Evolutionary conservation across 306 rosid species (phyloP), one percentile per base, ranked within the genome.

Genomic region (Hippophae gyantsensis): DNA sequence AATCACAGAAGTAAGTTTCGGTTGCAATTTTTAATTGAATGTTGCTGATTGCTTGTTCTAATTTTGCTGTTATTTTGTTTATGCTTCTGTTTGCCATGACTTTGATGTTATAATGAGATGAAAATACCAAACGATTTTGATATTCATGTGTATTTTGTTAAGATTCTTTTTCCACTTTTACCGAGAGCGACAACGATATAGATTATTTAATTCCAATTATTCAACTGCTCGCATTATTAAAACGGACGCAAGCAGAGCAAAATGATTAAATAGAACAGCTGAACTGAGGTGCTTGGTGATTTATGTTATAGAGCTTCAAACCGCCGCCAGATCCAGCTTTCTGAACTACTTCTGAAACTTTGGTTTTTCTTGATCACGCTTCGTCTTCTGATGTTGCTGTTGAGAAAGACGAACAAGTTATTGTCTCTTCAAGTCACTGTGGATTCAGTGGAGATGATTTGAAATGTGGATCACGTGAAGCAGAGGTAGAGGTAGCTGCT

Each of bases 401-500:
- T 9, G 60, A 44, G 9, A 54, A 43, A 45, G 43, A 13, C 6
- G 45, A 46, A 18, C 59, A 54, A 48, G 47, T 46, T 38, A 32
- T n/a, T 14, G 56, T 11, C 62, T 65, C 62, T 1, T 23, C 13
- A 46, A 56, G 18, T 32, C 26, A 13, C 47, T 48, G 9, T 32
- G 25, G 43, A 57, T 57, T 48, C 11, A 51, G 54, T 26, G 57
- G 25, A 48, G 13, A 0, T 54, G 67, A 13, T 43, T 57, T 42
- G 6, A 64, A 41, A 44, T 14, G 10, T 23, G 58, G 58, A 38
- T 73, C 73, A 42, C 41, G 68, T 26, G 82, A 70, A 59, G 76
- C 64, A 14, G 79, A 76, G 62, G 62, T 76, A 14, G 81, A 76
- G 62, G 62, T 76, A 63, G 71, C 66, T 9, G 66, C 62, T 26